phyloP scores from a whole-genome alignment of 441 rosid species.

The Theobroma grandiflorum region DNA sequence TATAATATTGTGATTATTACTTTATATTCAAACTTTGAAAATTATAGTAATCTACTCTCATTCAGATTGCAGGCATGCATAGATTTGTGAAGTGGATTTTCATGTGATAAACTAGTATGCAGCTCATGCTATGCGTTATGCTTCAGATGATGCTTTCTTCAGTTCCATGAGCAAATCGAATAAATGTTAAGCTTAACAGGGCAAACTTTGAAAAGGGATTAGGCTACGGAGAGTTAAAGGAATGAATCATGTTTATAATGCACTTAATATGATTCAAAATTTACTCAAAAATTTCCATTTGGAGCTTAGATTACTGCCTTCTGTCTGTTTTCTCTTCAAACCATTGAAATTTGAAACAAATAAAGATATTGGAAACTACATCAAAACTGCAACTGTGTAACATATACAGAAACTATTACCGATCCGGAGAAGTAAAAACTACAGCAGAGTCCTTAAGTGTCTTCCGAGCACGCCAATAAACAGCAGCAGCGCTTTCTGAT shows the following conservation, averaged over 20 bases:
- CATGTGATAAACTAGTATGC: too few relatives aligned
- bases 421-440: constrained; percentile 33
- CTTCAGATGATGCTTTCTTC: too few relatives aligned
- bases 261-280: background rate
- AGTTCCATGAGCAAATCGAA: too few relatives aligned
- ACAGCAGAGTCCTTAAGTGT: constrained; percentile 56
- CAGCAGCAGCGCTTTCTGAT: constrained; percentile 68
- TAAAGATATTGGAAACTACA: background rate
- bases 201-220: too few relatives aligned
- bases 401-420: constrained; percentile 21
- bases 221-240: too few relatives aligned
- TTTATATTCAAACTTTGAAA: background rate
- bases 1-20: constrained; percentile 1
- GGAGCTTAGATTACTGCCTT: background rate
- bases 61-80: too few relatives aligned
- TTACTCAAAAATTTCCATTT: background rate
- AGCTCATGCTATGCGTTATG: too few relatives aligned
- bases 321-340: background rate
- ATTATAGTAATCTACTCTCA: background rate
- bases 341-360: background rate
- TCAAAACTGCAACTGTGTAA: background rate
- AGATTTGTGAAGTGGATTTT: too few relatives aligned
- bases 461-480: constrained; percentile 84
- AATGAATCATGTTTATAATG: too few relatives aligned
- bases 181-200: too few relatives aligned